phyloP scores from a whole-genome alignment of 495 filamentous ascomycete species.

The Cairneyella variabilis region DNA sequence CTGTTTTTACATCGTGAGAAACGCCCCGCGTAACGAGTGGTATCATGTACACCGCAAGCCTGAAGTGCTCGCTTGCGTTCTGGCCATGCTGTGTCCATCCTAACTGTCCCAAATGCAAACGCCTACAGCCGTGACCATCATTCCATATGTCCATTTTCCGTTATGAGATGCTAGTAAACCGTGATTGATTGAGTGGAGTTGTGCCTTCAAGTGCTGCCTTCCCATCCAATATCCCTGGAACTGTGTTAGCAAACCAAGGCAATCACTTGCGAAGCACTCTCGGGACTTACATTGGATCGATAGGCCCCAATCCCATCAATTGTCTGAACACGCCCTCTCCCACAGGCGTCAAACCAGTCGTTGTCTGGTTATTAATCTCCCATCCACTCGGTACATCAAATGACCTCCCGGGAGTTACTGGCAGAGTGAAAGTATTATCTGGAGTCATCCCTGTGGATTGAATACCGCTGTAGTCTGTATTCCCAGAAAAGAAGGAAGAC shows the following conservation, averaged over 20 bases:
- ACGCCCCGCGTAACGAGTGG: too few species aligned
- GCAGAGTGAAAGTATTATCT: slow-evolving; percentile 30
- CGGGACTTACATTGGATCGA: slow-evolving; percentile 24
- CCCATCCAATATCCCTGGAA: slow-evolving; percentile 25
- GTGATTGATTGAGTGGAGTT: too few species aligned
- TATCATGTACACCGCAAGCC: too few species aligned
- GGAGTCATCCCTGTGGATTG: slow-evolving; percentile 18
- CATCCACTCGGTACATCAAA: slow-evolving; percentile 38
- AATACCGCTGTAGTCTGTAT: slow-evolving; percentile 21
- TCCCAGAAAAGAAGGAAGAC: slow-evolving; percentile 14
- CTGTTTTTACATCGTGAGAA: slow-evolving; percentile 1
- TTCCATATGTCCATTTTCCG: too few species aligned
- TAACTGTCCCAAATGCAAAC: too few species aligned
- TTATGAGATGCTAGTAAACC: too few species aligned
- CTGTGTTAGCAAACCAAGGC: background rate
- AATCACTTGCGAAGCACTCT: background rate
- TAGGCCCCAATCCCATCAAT: slow-evolving; percentile 34
- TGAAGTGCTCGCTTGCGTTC: too few species aligned
- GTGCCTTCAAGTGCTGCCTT: slow-evolving; percentile 9
- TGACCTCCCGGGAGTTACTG: slow-evolving; percentile 31
- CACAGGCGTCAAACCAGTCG: slow-evolving; percentile 42
- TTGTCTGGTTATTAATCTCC: slow-evolving; percentile 26
- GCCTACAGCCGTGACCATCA: too few species aligned
- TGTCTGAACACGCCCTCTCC: slow-evolving; percentile 44
- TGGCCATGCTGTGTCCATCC: too few species aligned